Evolutionary conservation across 2,329 filamentous ascomycete species (phyloP).

Genomic region (Trichoderma breve): DNA sequence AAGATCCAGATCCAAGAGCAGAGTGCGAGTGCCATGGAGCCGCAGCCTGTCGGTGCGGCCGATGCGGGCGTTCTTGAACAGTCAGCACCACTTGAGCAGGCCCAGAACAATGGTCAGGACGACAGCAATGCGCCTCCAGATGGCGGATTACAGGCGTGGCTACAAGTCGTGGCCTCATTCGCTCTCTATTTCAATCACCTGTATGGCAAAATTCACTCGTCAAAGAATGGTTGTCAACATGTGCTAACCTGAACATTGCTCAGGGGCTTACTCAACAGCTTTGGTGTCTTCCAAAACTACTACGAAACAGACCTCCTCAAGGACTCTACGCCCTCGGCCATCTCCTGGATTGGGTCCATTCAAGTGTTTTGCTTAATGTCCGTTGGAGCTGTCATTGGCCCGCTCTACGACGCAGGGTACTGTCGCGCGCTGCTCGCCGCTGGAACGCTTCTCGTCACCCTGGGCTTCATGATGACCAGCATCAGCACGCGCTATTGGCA

Average conservation of each 20-base stretch:
- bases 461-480: slow-evolving; percentile 47
- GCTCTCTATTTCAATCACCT: slow-evolving; percentile 37
- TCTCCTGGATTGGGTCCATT: slow-evolving; percentile 47
- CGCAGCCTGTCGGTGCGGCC: neutral
- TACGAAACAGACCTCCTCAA: slow-evolving; percentile 33
- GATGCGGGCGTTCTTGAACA: slow-evolving; percentile 1
- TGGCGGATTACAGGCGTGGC: slow-evolving; percentile 36
- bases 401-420: slow-evolving; percentile 44
- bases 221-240: neutral
- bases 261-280: slow-evolving; percentile 37
- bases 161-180: slow-evolving; percentile 37
- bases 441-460: slow-evolving; percentile 37
- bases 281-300: slow-evolving; percentile 38
- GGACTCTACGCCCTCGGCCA: slow-evolving; percentile 29
- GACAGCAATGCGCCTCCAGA: slow-evolving; percentile 23
- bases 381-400: slow-evolving; percentile 40
- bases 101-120: neutral
- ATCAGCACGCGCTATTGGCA: slow-evolving; percentile 46
- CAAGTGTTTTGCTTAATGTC: slow-evolving; percentile 43
- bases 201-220: slow-evolving; percentile 23
- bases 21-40: neutral
- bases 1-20: neutral
- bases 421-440: slow-evolving; percentile 36
- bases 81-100: neutral
- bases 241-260: neutral